Evolutionary conservation across 208 protist species (phyloP).

Genomic region (Trypanosoma melophagium): DNA sequence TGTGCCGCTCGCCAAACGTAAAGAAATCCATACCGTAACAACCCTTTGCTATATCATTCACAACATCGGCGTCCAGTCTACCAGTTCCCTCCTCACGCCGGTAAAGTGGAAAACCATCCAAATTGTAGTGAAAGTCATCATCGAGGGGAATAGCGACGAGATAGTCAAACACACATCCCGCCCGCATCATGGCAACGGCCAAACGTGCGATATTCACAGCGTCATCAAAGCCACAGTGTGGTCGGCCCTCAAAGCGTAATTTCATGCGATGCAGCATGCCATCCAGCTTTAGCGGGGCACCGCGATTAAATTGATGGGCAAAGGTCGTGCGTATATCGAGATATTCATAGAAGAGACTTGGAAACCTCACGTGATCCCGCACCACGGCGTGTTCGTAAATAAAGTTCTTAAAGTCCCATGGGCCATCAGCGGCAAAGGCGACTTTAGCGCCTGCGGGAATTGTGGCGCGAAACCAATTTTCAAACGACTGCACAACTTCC

Average conservation of each 20-base stretch:
- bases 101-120: slow-evolving; percentile 72
- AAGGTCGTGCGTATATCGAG: slow-evolving; percentile 89
- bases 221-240: slow-evolving; percentile 91
- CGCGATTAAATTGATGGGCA: slow-evolving; percentile 65
- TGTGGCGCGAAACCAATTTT: slow-evolving; percentile 74
- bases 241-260: slow-evolving; percentile 78
- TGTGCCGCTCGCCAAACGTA: slow-evolving; percentile 63
- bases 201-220: slow-evolving; percentile 90
- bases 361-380: slow-evolving; percentile 74
- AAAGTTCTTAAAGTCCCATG: slow-evolving; percentile 87
- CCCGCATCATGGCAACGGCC: slow-evolving; percentile 75
- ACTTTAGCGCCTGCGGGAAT: slow-evolving; percentile 71
- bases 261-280: slow-evolving; percentile 76
- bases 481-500: slow-evolving; percentile 72
- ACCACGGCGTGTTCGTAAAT: slow-evolving; percentile 74
- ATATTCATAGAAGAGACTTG: slow-evolving; percentile 88
- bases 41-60: slow-evolving; percentile 85
- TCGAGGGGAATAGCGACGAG: slow-evolving; percentile 68
- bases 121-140: slow-evolving; percentile 62
- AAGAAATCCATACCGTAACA: slow-evolving; percentile 82
- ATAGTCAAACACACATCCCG: slow-evolving; percentile 84
- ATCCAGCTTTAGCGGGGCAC: slow-evolving; percentile 67
- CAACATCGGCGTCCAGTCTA: slow-evolving; percentile 68
- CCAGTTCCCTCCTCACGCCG: slow-evolving; percentile 81
- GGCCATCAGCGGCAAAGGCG: slow-evolving; percentile 84